Base-by-base conservation (phyloP, 352 stramenopile species). In the Phytophthora cryptogea region DNA sequence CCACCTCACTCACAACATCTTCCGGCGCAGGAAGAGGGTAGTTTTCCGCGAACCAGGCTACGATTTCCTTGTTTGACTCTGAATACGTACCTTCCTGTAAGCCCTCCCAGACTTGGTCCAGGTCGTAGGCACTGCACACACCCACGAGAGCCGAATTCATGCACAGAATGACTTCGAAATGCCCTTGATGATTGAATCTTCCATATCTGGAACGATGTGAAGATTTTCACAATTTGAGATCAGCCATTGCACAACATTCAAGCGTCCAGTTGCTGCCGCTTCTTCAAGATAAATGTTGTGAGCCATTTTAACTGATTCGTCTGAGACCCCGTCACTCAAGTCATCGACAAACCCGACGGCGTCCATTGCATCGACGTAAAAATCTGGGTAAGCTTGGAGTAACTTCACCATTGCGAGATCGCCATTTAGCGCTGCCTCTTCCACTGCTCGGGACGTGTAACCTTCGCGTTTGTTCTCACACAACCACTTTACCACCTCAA, bases 31-130 rank as follows among this genome's bases (percentile, higher is more conserved):
- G 37, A 16, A 5, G 9, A 3, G 37, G n/a, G 37, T 43, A 43
- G 37, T 43, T 43, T 26, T 27, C 37, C 37, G n/a, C 9, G 37
- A 43, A 43, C 37, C 37, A 43, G 37, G 37, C 37, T 13, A 43
- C 9, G 37, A 43, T 27, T 43, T 43, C 37, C 17, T 43, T 8
- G n/a, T 26, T 43, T 43, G 37, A 43, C 37, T 43, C 5, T 6
- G 5, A 6, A 8, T 43, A 26, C 5, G 5, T n/a, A n/a, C 10
- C 32, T n/a, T 42, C 13, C 8, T n/a, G 36, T n/a, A 42, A 20
- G 14, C 37, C n/a, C 5, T 43, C 9, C 37, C 37, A 43, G 10
- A 43, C n/a, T 20, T 26, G 5, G 3, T 27, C 23, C n/a, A 43
- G 37, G 37, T 27, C 37, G 9, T 20, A 43, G 0, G 37, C 17